A percentile compares a stretch with the other conserved stretches of the same genome.
phyloP scores from a whole-genome alignment of 768 basidiomycete genomes.

The Tulasnella sp. region DNA sequence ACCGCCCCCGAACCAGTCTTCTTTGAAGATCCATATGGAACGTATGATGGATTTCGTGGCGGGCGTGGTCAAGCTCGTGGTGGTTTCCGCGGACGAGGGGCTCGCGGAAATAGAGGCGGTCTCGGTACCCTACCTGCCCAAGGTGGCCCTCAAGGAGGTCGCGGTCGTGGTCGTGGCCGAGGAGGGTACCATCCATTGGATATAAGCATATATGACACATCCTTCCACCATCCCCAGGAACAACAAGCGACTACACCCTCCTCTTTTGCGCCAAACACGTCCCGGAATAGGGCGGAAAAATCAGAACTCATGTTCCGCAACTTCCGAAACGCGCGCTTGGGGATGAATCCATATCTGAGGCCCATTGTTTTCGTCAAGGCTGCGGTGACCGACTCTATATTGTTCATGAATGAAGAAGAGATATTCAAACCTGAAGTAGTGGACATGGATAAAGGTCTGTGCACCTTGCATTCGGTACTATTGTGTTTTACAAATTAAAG shows the following conservation, averaged over 20 bases:
- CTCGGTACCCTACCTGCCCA: not conserved
- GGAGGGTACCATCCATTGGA: not conserved
- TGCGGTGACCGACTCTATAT: slow-evolving; percentile 31
- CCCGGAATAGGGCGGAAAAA: not conserved
- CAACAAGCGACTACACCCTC: not conserved
- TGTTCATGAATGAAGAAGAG: slow-evolving; percentile 41
- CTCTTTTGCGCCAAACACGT: not conserved
- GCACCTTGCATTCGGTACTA: not conserved
- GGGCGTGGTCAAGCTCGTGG: not conserved
- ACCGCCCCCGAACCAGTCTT: not conserved
- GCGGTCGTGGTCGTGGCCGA: not conserved
- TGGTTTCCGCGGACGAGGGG: not conserved
- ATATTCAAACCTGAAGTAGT: slow-evolving; percentile 29
- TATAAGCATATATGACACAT: not conserved
- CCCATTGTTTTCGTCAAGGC: slow-evolving; percentile 58
- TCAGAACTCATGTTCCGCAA: not conserved
- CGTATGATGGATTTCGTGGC: not conserved
- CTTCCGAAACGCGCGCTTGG: not conserved
- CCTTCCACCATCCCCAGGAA: not conserved
- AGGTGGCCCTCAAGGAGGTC: not conserved
- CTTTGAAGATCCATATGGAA: not conserved
- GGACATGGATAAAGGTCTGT: slow-evolving; percentile 22
- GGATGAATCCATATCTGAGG: slow-evolving; percentile 39
- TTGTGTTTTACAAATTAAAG: not conserved
- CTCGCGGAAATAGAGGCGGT: too few relatives aligned